Conservation (phyloP, 306 rosid species). For the Castanea sativa region DNA sequence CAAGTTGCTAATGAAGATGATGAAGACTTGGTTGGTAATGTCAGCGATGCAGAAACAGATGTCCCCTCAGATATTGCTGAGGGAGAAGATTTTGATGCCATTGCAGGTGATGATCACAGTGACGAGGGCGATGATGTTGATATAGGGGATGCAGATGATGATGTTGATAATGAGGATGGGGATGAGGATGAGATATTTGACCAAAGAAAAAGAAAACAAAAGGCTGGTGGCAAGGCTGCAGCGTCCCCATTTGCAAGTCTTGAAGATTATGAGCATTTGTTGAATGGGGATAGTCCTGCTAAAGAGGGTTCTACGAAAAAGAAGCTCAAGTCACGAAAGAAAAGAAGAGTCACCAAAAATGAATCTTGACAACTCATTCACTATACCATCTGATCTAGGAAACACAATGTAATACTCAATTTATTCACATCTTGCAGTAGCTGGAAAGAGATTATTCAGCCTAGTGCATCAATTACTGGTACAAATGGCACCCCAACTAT, state of each 20-base stretch:
- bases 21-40: constrained; percentile 71
- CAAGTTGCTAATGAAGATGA: constrained; percentile 64
- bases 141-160: constrained; percentile 59
- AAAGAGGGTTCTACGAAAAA: constrained; percentile 31
- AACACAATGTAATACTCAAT: background rate
- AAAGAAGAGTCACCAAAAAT: constrained; percentile 18
- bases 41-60: constrained; percentile 65
- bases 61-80: constrained; percentile 47
- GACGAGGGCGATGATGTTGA: constrained; percentile 17
- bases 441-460: background rate
- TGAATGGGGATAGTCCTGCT: constrained; percentile 30
- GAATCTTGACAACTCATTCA: background rate
- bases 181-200: constrained; percentile 34
- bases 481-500: background rate
- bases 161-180: constrained; percentile 16
- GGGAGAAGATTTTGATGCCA: constrained; percentile 43
- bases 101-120: constrained; percentile 14
- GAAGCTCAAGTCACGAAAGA: constrained; percentile 36
- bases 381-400: background rate
- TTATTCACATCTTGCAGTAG: background rate
- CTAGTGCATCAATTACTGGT: background rate
- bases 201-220: constrained; percentile 46
- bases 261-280: constrained; percentile 79
- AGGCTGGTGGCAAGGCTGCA: constrained; percentile 40
- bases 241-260: constrained; percentile 80